These are phyloP conservation scores for Solanum dulcamara DNA, from an alignment of 257 asterid genomes.

Conservation along the genomic window DNA sequence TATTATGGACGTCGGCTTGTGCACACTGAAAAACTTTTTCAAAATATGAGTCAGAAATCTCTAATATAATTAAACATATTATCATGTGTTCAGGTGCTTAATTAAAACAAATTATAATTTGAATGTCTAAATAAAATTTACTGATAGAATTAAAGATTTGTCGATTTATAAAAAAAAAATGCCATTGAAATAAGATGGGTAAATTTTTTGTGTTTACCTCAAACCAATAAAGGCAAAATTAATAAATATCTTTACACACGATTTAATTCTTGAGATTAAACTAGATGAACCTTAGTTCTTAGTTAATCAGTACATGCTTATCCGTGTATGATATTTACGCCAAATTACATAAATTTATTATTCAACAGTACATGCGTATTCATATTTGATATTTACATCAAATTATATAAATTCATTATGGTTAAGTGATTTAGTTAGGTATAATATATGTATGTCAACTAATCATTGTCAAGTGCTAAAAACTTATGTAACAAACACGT, in stretches of 20 bases:
- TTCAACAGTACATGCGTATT: no score
- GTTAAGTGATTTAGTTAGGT: no score
- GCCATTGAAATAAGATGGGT: not conserved
- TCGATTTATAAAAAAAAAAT: not conserved
- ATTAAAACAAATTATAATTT: not conserved
- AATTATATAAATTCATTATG: no score
- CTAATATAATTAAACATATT: not conserved
- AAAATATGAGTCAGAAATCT: no score
- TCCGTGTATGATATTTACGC: no score
- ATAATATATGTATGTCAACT: not conserved
- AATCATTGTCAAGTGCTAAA: not conserved
- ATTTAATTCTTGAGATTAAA: no score
- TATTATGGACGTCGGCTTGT: not conserved
- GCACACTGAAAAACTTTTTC: not conserved
- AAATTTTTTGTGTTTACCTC: not conserved
- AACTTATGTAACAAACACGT: not conserved
- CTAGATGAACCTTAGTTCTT: no score
- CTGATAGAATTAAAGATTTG: no score
- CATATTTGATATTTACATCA: no score
- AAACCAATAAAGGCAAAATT: not conserved
- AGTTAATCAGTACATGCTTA: no score
- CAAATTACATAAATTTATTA: no score
- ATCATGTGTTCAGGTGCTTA: no score
- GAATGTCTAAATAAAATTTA: not conserved
- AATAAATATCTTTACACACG: accelerated